Conservation (phyloP, 1,284 basidiomycete genomes). For the Sanghuangporus sanghuang region DNA sequence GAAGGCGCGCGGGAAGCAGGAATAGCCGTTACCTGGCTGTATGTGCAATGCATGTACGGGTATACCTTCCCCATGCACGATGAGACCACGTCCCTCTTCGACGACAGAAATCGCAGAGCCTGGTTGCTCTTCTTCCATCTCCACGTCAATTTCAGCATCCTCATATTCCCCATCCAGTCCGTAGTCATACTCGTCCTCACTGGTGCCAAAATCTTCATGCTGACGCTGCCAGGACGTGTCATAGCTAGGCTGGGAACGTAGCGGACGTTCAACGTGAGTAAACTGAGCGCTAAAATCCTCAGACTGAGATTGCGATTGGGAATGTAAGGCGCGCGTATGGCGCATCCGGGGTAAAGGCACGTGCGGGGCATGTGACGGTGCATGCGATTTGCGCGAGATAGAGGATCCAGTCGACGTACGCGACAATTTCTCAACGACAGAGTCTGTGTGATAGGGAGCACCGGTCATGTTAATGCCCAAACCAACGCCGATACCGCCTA, state of each 20-base stretch:
- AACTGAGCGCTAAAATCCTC: slow-evolving; percentile 31
- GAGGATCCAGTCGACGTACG: slow-evolving; percentile 44
- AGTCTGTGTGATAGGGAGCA: slow-evolving; percentile 57
- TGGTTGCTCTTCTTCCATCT: slow-evolving; percentile 55
- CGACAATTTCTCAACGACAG: slow-evolving; percentile 53
- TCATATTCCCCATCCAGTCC: slow-evolving; percentile 41
- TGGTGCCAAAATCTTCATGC: slow-evolving; percentile 63
- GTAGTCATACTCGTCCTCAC: slow-evolving; percentile 72
- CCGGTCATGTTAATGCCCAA: slow-evolving; percentile 24
- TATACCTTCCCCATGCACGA: slow-evolving; percentile 63
- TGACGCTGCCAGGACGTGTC: slow-evolving; percentile 72
- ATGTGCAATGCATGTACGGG: slow-evolving; percentile 59
- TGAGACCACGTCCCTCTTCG: slow-evolving; percentile 76
- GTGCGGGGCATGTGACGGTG: slow-evolving; percentile 18
- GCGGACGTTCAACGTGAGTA: slow-evolving; percentile 6
- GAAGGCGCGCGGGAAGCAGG: slow-evolving; percentile 13
- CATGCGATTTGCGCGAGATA: slow-evolving; percentile 30
- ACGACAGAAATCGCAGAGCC: slow-evolving; percentile 73
- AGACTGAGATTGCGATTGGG: slow-evolving; percentile 69
- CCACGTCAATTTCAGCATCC: slow-evolving; percentile 38
- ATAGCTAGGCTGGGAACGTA: slow-evolving; percentile 62
- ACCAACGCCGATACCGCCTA: slow-evolving; percentile 27
- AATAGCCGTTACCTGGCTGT: slow-evolving; percentile 51
- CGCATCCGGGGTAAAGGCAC: slow-evolving; percentile 51
- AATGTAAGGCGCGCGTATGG: slow-evolving; percentile 58